phyloP scores from a whole-genome alignment of 345 rosid species.

The Eucalyptus decipiens region DNA sequence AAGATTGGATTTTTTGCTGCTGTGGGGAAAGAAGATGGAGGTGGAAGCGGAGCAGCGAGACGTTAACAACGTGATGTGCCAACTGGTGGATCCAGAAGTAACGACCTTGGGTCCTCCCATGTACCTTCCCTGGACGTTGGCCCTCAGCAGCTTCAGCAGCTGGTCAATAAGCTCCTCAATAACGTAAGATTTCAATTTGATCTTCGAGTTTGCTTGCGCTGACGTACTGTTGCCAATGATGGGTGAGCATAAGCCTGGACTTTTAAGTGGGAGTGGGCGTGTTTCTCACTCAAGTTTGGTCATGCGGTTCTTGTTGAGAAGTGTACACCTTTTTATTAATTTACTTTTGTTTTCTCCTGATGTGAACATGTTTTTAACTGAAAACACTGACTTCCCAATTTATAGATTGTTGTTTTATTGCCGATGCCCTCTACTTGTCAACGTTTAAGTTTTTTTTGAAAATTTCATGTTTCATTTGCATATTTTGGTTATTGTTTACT shows the following conservation, averaged over 20 bases:
- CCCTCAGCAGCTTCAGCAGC: constrained; percentile 71
- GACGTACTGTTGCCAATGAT: not conserved
- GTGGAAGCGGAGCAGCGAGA: constrained; percentile 13
- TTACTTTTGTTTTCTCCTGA: not conserved
- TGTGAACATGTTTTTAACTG: not conserved
- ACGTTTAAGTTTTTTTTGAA: not conserved
- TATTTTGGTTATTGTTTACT: not conserved
- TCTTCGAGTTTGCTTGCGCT: not conserved
- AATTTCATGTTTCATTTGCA: not conserved
- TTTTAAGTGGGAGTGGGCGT: not conserved
- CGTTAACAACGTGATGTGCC: constrained; percentile 62
- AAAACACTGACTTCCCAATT: not conserved
- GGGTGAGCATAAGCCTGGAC: not conserved
- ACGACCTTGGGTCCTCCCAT: constrained; percentile 48
- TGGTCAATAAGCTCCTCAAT: constrained; percentile 71
- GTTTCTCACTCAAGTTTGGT: not conserved
- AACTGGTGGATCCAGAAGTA: constrained; percentile 72
- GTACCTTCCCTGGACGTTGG: constrained; percentile 71
- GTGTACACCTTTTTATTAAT: not conserved
- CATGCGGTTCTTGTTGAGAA: not conserved
- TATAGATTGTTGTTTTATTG: not conserved
- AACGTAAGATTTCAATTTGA: constrained; percentile 19
- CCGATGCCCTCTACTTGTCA: not conserved
- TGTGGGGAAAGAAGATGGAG: constrained; percentile 2
- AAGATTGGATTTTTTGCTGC: not conserved